Conservation (phyloP, 2,329 filamentous ascomycete genomes). For the Colletotrichum godetiae region DNA sequence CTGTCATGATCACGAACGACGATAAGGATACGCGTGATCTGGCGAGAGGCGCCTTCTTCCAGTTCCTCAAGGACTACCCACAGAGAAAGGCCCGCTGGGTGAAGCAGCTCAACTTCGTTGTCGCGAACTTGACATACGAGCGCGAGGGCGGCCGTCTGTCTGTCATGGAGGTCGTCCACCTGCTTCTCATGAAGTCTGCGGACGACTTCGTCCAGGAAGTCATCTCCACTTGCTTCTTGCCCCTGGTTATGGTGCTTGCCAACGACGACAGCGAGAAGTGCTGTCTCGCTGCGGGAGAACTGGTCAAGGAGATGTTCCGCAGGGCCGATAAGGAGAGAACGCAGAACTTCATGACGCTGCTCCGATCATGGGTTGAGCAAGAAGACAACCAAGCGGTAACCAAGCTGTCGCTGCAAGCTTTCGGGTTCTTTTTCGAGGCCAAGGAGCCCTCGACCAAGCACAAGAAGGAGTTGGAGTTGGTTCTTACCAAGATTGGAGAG, state of each 20-base stretch:
- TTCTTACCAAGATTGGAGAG: conserved; percentile 65
- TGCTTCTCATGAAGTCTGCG: conserved; percentile 86
- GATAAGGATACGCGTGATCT: conserved; percentile 89
- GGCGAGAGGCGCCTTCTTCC: conserved; percentile 89
- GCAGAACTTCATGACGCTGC: conserved; percentile 75
- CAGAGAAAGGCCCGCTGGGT: conserved; percentile 90
- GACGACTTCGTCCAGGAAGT: conserved; percentile 87
- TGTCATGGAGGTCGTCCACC: conserved; percentile 90
- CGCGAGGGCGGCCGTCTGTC: conserved; percentile 90
- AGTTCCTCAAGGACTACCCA: conserved; percentile 94
- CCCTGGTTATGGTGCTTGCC: conserved; percentile 84
- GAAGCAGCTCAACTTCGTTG: conserved; percentile 89
- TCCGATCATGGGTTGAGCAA: conserved; percentile 82
- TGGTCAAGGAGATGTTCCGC: conserved; percentile 85
- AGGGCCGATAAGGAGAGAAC: conserved; percentile 79
- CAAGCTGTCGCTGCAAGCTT: conserved; percentile 82
- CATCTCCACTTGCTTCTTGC: conserved; percentile 83
- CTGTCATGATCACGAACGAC: conserved; percentile 96
- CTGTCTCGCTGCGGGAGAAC: conserved; percentile 80
- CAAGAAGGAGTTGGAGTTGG: conserved; percentile 74
- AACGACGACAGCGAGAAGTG: conserved; percentile 93
- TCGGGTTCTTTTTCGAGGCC: conserved; percentile 84
- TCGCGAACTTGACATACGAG: conserved; percentile 91
- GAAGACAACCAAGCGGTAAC: conserved; percentile 77
- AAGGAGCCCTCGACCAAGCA: conserved; percentile 68